A percentile compares a stretch with the other conserved stretches of the same genome.
Evolutionary conservation across 2,329 filamentous ascomycete genomes (phyloP).

Genomic region (Ceratocystiopsis brevicomis): DNA sequence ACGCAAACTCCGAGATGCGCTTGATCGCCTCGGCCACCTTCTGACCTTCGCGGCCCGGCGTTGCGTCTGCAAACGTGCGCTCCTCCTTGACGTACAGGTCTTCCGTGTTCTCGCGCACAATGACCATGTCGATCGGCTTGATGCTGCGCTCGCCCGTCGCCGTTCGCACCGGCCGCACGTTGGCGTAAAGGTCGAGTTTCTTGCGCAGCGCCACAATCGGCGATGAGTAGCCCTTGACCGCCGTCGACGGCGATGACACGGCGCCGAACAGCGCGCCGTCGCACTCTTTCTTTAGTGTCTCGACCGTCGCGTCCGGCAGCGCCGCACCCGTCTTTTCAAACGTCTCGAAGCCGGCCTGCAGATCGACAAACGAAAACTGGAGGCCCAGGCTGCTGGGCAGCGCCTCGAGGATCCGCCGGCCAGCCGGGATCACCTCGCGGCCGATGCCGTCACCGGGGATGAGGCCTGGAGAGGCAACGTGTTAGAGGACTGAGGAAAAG

Average conservation of each 20-base stretch:
- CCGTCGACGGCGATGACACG: conserved; percentile 75
- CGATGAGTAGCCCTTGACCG: conserved; percentile 87
- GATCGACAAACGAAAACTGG: conserved; percentile 85
- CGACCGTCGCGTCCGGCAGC: conserved; percentile 77
- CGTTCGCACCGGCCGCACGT: conserved; percentile 88
- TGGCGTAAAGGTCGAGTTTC: conserved; percentile 85
- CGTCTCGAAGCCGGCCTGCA: conserved; percentile 81
- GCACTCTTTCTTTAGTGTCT: conserved; percentile 75
- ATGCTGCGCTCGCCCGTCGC: conserved; percentile 43
- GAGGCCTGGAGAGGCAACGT: conserved; percentile 40
- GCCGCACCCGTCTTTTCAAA: conserved; percentile 82
- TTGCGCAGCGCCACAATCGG: conserved; percentile 96
- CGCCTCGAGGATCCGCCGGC: conserved; percentile 77
- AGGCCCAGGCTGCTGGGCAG: conserved; percentile 79
- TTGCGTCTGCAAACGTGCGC: conserved; percentile 45
- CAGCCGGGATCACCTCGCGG: conserved; percentile 92
- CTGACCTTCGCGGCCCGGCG: conserved; percentile 39
- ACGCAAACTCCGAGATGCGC: conserved; percentile 77
- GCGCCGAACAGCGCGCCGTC: conserved; percentile 93
- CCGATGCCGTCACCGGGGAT: conserved; percentile 98
- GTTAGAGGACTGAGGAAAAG: not conserved
- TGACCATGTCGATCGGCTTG: conserved; percentile 76
- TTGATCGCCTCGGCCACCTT: conserved; percentile 96
- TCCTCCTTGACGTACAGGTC: conserved; percentile 98
- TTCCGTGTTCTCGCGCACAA: conserved; percentile 96